Base-by-base conservation (phyloP, 768 basidiomycete genomes). In the Rhizopogon vesiculosus region DNA sequence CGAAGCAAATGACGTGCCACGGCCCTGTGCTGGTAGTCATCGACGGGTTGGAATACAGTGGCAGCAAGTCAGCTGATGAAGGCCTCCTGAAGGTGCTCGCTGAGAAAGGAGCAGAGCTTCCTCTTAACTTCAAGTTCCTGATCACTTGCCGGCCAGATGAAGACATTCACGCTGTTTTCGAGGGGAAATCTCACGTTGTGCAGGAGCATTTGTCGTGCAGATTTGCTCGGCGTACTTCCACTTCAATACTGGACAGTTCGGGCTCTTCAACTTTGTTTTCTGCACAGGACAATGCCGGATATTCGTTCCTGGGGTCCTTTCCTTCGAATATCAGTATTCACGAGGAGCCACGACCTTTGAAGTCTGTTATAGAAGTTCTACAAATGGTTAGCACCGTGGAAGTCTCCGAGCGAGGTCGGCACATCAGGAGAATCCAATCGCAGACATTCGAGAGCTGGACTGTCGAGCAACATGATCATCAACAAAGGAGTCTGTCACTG, bases 21-120 rank as follows among this genome's bases (percentile, higher is more conserved):
- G 69, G 69, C 0, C 73, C 74, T 12, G 45, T 75, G 2, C 42
- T 74, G 10, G 53, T 74, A 7, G 62, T 75, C 18, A 64, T 75
- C 16, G 73, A 76, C 42, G 72, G 62, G 9, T 59, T 73, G n/a
- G 68, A 72, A 35, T 63, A 66, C 50, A 66, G 68, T 43, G 62
- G 62, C 7, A 59, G 66, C 28, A 48, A 16, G 6, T 15, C 51
- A 7, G 29, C 25, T 53, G 65, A 66, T 18, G 51, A 56, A 15
- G 44, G 51, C 1, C 58, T 74, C 41, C 61, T 75, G 8, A 29
- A 31, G 5, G 48, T 60, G 28, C 22, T 72, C 40, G 50, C 57
- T n/a, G 40, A 41, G 15, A 44, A 39, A 42, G 42, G 50, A 3
- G 35, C 59, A 3, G 45, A 50, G 5, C 46, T 69, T 5, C 68